Evolutionary conservation across 441 rosid species (phyloP), one percentile per base, ranked within the genome.

Genomic region (Viola pubescens): DNA sequence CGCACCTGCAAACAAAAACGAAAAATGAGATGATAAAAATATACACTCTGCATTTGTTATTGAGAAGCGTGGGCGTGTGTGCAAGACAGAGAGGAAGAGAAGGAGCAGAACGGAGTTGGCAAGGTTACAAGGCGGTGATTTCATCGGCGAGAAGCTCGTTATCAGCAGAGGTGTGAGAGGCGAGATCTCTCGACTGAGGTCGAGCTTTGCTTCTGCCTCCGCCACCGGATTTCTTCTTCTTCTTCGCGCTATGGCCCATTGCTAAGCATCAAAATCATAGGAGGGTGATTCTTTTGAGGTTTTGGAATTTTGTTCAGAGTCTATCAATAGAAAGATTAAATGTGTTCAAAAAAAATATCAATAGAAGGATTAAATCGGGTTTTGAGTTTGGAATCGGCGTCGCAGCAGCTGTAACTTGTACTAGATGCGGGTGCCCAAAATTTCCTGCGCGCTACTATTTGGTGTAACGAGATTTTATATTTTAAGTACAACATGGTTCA

Each of bases 101-200:
- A 7, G 38, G n/a, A 49, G 11, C 6, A 34, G 16, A 48, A 6
- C 2, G 26, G 26, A 19, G 26, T 19, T 16, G 53, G 14, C 26
- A 43, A 5, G 77, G 85, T 77, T 81, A 92, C 98, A 92, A 76
- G 75, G 92, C 98, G 60, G 98, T 94, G 78, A 89, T 87, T 64
- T 94, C 98, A 52, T 94, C 96, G 12, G 91, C 66, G 37, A 94
- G 95, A 70, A 87, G 96, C 70, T 89, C 98, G 50, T 81, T 86
- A 26, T 83, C 88, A 44, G 75, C 89, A 37, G 67, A 79, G 47
- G 75, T 68, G 41, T 66, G 59, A 60, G 86, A 81, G 54, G 76
- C 67, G 62, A 83, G 82, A 67, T 89, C 97, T 57, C 84, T 91
- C 12, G 72, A 53, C 26, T 77, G 84, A 69, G 82, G 77, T 68